These are phyloP conservation scores for Brassica incana DNA, from an alignment of 345 rosid species.

Conservation along the genomic window DNA sequence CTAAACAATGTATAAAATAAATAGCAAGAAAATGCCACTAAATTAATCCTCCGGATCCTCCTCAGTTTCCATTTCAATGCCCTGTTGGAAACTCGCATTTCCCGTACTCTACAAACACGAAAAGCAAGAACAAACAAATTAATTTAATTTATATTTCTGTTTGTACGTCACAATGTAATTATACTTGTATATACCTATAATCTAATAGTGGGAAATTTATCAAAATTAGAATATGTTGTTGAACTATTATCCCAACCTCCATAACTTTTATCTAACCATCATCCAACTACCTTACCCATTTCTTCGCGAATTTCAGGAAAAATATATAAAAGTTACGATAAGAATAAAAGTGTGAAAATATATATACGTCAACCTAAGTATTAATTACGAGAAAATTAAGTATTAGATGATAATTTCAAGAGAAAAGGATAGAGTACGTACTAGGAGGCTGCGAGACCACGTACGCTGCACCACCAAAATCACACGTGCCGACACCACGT, in stretches of 20 bases:
- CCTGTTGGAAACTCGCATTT: constrained; percentile 63
- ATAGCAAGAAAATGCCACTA: constrained; percentile 17
- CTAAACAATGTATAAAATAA: constrained; percentile 22
- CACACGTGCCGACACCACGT: constrained; percentile 68
- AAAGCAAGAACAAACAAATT: background rate
- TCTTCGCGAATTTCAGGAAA: background rate
- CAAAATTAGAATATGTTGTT: background rate
- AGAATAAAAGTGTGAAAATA: background rate
- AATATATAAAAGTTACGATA: background rate
- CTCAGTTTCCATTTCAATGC: constrained; percentile 31
- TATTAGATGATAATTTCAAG: background rate
- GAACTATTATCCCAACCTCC: constrained; percentile 16
- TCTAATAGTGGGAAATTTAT: background rate
- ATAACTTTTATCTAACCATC: background rate
- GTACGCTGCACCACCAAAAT: constrained; percentile 76
- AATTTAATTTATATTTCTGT: background rate
- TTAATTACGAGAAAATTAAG: background rate
- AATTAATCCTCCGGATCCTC: constrained; percentile 25
- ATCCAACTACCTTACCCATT: background rate
- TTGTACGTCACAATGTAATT: background rate
- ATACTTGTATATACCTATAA: background rate
- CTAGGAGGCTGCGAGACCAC: constrained; percentile 77
- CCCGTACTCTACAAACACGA: constrained; percentile 50
- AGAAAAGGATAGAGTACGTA: constrained; percentile 41
- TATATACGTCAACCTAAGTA: background rate